Evolutionary conservation across 108 stramenopile species (phyloP), one percentile per base, ranked within the genome.

Genomic region (Skeletonema costatum): DNA sequence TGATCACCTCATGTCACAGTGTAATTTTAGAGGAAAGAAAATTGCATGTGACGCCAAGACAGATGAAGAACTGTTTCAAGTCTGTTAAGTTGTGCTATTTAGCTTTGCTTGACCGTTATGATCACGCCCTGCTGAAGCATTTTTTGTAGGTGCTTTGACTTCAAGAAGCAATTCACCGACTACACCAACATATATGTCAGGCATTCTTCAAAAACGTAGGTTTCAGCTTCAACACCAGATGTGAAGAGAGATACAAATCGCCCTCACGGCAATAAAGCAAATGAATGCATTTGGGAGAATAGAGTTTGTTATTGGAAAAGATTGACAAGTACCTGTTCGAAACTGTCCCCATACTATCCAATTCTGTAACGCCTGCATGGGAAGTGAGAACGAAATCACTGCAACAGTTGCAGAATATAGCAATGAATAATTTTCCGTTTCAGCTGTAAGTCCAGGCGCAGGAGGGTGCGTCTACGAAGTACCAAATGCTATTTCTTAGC

Each of bases 1-100:
- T n/a, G 30, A 63, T n/a, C 62, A 63, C 32, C 62, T 63, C 62
- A 63, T 63, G 62, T 63, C 62, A 5, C 62, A 63, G 32, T 63
- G 62, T 32, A 63, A 63, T 13, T 9, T 12, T 12, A 32, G 4
- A 7, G 5, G 36, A 2, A 39, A 9, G 39, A 11, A 9, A 11
- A 1, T 39, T 39, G 39, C 39, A 11, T 39, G 39, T 11, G 39
- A 39, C 39, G 39, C 39, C 39, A 39, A 39, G 39, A 39, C 39
- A 39, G 39, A 39, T 39, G 39, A 39, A 39, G 39, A 39, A 39
- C 39, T 39, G 39, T 39, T 39, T n/a, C 39, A 10, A 39, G 39
- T 39, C 39, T 39, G 39, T 39, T 8, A 39, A 39, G 10, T 0
- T 11, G 10, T 39, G 39, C 39, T 39, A 39, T 39, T 8, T 11